Evolutionary conservation across 1,284 basidiomycete species (phyloP), one percentile per base, ranked within the genome.

Genomic region (Boletus sp.): DNA sequence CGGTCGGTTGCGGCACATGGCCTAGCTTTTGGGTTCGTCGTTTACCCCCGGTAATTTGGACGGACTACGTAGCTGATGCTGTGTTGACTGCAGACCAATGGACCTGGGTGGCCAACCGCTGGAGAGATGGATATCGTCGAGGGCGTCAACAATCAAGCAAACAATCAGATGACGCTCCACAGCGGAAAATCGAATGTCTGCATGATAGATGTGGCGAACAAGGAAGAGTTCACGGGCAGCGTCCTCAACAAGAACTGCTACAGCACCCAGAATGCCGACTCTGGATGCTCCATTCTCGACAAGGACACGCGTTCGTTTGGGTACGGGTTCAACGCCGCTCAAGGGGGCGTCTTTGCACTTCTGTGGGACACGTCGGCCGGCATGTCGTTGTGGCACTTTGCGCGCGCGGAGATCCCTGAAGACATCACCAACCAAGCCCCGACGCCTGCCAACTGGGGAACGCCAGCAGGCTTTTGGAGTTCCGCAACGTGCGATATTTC

Each of bases 1-100:
- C 90, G 4, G 77, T 79, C 56, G 90, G 90, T 0, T 91, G 87
- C 66, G 78, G 78, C 35, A 76, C 82, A 23, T 93, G 89, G 89
- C 89, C 88, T 10, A 51, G 49, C 33, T 59, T 62, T 8, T 40
- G 88, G 90, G 16, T 89, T 76, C 67, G 77, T 69, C 30, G 2
- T 22, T 30, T 17, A 7, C 4, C 13, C 14, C 58, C 3, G 10
- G 16, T 36, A 6, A 19, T 37, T 19, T 32, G 9, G 7, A 16
- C 12, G 12, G 9, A 22, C 4, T 3, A 10, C 10, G 5, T 16
- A 5, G 13, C 39, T 46, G 12, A 46, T 41, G 14, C 33, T 8
- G 7, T 16, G 13, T 22, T 30, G 22, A 25, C n/a, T n/a, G 35
- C 32, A 54, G 71, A 72, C 72, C 13, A 69, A 75, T 26, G 82